phyloP scores from a whole-genome alignment of 2,329 filamentous ascomycete genomes.

The Fusarium devonianum region DNA sequence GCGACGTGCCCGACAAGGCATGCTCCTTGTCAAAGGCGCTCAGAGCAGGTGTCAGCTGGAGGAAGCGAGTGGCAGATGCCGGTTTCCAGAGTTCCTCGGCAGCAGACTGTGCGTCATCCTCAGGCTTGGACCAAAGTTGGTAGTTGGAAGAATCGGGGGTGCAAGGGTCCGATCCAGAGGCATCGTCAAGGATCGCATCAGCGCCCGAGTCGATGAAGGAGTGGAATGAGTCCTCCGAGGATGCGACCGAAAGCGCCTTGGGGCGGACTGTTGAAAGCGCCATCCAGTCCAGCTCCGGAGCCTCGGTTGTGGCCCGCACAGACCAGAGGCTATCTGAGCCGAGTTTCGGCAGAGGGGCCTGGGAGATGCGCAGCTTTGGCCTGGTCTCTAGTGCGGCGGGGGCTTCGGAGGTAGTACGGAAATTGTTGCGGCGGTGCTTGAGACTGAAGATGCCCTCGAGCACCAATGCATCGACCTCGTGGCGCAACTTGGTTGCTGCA shows the following conservation, averaged over 20 bases:
- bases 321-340: slow-evolving; percentile 48
- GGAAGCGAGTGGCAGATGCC: slow-evolving; percentile 20
- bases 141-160: slow-evolving; percentile 22
- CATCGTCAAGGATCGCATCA: slow-evolving; percentile 8
- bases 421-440: slow-evolving; percentile 38
- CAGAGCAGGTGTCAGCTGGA: slow-evolving; percentile 30
- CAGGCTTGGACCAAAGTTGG: slow-evolving; percentile 39
- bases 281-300: slow-evolving; percentile 32
- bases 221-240: slow-evolving; percentile 18
- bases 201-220: slow-evolving; percentile 21
- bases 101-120: slow-evolving; percentile 9
- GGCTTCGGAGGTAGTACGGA: slow-evolving; percentile 38
- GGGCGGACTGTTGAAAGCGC: slow-evolving; percentile 32
- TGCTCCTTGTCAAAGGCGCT: slow-evolving; percentile 29
- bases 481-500: slow-evolving; percentile 24
- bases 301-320: slow-evolving; percentile 31
- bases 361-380: slow-evolving; percentile 45
- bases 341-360: slow-evolving; percentile 42
- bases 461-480: slow-evolving; percentile 33
- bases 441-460: slow-evolving; percentile 39
- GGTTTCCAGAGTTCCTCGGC: slow-evolving; percentile 37
- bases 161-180: slow-evolving; percentile 18
- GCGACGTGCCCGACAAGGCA: slow-evolving; percentile 35
- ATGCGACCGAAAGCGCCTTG: slow-evolving; percentile 31
- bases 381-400: slow-evolving; percentile 43